Evolutionary conservation across 1,284 basidiomycete species (phyloP).

Genomic region (Malassezia slooffiae): DNA sequence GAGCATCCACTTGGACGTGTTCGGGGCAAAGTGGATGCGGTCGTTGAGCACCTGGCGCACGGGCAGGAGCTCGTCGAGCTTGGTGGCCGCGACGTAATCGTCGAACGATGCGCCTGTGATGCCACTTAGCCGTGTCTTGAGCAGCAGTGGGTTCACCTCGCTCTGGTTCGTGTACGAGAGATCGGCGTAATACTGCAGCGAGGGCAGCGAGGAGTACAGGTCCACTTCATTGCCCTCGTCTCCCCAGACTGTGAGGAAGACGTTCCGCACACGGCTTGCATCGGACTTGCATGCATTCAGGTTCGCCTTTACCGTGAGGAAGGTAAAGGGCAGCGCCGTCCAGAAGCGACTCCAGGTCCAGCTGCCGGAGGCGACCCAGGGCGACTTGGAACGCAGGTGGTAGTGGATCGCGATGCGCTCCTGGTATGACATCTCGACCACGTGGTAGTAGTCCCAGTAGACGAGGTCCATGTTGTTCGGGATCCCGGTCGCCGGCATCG

Average conservation of each 20-base stretch:
- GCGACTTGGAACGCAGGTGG: conserved; percentile 35
- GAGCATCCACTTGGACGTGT: conserved; percentile 47
- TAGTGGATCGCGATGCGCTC: conserved; percentile 45
- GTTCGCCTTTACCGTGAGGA: no score
- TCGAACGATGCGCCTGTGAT: conserved; percentile 45
- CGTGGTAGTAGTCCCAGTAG: conserved; percentile 44
- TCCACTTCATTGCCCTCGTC: no score
- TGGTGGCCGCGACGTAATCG: conserved; percentile 45
- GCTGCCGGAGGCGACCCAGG: conserved; percentile 48
- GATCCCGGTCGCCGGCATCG: conserved; percentile 29
- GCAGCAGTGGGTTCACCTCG: conserved; percentile 30
- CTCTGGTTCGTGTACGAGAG: conserved; percentile 46
- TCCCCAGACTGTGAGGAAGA: no score
- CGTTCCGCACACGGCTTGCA: no score
- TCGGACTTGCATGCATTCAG: no score
- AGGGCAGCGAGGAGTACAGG: no score
- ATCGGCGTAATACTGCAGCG: no score
- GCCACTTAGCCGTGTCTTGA: conserved; percentile 32
- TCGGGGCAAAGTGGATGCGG: conserved; percentile 42
- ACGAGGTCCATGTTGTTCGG: conserved; percentile 39
- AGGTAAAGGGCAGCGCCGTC: no score
- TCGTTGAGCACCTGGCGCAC: no score
- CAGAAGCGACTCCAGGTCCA: no score
- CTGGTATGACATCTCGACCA: conserved; percentile 32
- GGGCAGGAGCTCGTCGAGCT: conserved; percentile 45